phyloP scores from a whole-genome alignment of 73 alveolate genomes.

The Paraurostyla sp. region DNA sequence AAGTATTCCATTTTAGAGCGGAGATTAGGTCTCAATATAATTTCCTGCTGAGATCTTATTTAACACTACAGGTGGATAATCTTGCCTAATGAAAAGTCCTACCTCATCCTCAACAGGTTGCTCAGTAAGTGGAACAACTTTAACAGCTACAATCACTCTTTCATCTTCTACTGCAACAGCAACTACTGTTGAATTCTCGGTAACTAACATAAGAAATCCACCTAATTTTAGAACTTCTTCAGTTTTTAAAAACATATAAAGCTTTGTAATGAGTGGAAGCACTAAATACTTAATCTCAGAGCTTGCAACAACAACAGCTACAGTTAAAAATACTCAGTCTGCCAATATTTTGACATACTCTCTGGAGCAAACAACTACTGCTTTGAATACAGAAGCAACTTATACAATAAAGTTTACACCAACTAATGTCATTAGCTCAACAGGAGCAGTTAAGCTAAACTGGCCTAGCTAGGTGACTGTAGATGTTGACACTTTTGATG shows the following conservation, averaged over 20 bases:
- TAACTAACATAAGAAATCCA: slow-evolving; percentile 11
- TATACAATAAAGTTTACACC: slow-evolving; percentile 7
- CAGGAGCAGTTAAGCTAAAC: neutral
- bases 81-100: neutral
- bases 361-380: neutral
- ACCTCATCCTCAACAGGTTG: neutral
- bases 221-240: neutral
- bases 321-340: neutral
- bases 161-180: neutral
- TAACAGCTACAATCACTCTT: neutral
- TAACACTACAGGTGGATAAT: neutral
- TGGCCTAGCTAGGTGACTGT: slow-evolving; percentile 26
- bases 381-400: neutral
- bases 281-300: neutral
- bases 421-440: neutral
- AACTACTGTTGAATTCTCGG: neutral
- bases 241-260: neutral
- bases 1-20: neutral
- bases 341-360: slow-evolving; percentile 28
- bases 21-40: neutral
- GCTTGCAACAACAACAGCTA: neutral
- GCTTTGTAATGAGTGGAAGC: neutral
- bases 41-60: neutral
- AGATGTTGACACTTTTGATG: neutral
- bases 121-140: neutral